Evolutionary conservation across 2,329 filamentous ascomycete species (phyloP).

Genomic region (Verruconis gallopava): DNA sequence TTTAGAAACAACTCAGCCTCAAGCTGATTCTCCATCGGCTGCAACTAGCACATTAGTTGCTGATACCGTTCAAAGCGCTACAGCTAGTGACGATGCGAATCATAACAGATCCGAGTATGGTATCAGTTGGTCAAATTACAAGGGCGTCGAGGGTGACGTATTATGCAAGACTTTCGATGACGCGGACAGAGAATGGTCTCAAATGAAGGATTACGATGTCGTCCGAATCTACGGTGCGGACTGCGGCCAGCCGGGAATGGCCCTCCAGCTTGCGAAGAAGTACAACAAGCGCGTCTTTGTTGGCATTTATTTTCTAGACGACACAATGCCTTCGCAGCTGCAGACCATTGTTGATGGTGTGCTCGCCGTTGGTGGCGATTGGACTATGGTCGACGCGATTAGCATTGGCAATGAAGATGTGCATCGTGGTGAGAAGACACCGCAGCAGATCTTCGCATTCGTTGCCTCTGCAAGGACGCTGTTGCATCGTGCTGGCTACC

Average conservation of each 20-base stretch:
- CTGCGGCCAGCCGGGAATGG: conserved; percentile 56
- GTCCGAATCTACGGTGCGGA: conserved; percentile 72
- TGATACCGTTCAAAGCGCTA: not conserved
- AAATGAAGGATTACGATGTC: conserved; percentile 45
- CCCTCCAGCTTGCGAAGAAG: conserved; percentile 49
- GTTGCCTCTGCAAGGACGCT: conserved; percentile 43
- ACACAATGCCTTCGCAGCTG: conserved; percentile 41
- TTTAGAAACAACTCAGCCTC: conserved; percentile 11
- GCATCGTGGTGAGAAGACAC: conserved; percentile 46
- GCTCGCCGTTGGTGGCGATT: conserved; percentile 38
- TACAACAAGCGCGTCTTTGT: conserved; percentile 59
- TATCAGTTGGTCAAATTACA: conserved; percentile 47
- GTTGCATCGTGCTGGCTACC: conserved; percentile 51
- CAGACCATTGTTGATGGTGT: conserved; percentile 47
- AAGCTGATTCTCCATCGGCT: conserved; percentile 11
- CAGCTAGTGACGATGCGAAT: not conserved
- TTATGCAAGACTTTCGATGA: conserved; percentile 54
- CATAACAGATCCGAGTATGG: conserved; percentile 23
- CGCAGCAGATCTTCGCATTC: conserved; percentile 41
- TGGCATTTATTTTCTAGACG: conserved; percentile 54
- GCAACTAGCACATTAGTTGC: not conserved
- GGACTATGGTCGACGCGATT: conserved; percentile 57
- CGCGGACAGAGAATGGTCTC: conserved; percentile 51
- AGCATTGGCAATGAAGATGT: conserved; percentile 73
- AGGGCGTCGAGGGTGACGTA: conserved; percentile 27